Evolutionary conservation across 306 rosid genomes (phyloP).

Genomic region (Phaseolus lunatus): DNA sequence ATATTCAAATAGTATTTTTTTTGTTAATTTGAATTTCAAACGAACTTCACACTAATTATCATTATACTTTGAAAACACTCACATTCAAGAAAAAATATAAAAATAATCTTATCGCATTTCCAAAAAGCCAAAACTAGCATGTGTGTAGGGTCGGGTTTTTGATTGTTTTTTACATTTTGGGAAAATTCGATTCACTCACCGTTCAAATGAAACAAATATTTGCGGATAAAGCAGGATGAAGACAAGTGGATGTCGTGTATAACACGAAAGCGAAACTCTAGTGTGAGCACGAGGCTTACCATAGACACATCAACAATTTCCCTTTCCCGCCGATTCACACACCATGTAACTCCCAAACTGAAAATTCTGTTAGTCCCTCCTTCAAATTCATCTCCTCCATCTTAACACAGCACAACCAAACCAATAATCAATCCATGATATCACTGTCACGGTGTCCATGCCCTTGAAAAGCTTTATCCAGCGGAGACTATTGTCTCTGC

Average conservation of each 20-base stretch:
- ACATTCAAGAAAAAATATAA: no score
- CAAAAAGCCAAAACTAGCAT: neutral
- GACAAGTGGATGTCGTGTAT: neutral
- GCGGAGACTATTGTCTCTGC: slow-evolving; percentile 70
- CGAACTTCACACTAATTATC: no score
- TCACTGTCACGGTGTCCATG: slow-evolving; percentile 44
- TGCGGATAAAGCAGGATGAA: neutral
- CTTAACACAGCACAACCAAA: neutral
- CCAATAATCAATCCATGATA: slow-evolving; percentile 27
- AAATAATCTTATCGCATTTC: no score
- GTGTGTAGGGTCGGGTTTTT: neutral
- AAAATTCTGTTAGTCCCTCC: neutral
- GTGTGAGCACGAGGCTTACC: neutral
- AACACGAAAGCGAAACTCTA: neutral
- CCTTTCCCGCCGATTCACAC: slow-evolving; percentile 61
- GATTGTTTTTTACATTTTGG: neutral
- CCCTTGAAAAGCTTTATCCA: slow-evolving; percentile 53
- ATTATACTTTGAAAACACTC: no score
- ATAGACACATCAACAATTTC: slow-evolving; percentile 4
- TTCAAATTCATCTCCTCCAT: slow-evolving; percentile 10
- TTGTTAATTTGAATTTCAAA: no score
- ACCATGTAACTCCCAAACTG: neutral
- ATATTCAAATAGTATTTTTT: no score
- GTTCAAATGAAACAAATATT: neutral
- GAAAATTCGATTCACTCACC: neutral